Evolutionary conservation across 192 early-diverging fungal species (phyloP).

Genomic region (Coemansia sp.): DNA sequence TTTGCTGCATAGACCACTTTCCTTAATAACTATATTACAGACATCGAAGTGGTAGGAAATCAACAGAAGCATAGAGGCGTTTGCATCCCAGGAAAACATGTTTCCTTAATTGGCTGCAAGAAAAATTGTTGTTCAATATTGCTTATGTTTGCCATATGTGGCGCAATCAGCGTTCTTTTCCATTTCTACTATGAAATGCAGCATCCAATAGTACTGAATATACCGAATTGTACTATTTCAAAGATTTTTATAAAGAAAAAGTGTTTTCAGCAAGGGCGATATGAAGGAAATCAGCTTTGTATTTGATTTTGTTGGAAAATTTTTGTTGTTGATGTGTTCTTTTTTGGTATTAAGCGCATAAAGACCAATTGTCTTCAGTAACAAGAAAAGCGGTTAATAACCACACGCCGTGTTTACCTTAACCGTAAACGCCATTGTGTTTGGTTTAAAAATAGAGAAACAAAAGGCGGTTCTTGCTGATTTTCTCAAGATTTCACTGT

Average conservation of each 20-base stretch:
- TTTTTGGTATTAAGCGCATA: no score
- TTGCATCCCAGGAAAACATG: neutral
- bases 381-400: no score
- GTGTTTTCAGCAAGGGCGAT: neutral
- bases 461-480: neutral
- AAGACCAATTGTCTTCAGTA: no score
- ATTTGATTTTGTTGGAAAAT: no score
- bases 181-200: neutral
- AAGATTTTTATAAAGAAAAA: neutral
- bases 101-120: neutral
- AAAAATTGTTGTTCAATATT: neutral
- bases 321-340: no score
- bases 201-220: neutral
- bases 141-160: neutral
- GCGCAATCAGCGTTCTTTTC: neutral
- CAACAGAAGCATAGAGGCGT: neutral
- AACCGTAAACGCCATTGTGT: neutral
- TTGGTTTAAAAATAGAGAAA: neutral
- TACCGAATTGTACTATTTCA: neutral
- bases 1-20: neutral
- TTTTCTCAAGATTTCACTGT: neutral
- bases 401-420: neutral
- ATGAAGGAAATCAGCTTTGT: neutral
- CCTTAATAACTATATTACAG: neutral
- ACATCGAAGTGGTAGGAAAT: neutral